Conservation (phyloP, 1,139 yeast genomes). For the Eremothecium sinecaudum region DNA sequence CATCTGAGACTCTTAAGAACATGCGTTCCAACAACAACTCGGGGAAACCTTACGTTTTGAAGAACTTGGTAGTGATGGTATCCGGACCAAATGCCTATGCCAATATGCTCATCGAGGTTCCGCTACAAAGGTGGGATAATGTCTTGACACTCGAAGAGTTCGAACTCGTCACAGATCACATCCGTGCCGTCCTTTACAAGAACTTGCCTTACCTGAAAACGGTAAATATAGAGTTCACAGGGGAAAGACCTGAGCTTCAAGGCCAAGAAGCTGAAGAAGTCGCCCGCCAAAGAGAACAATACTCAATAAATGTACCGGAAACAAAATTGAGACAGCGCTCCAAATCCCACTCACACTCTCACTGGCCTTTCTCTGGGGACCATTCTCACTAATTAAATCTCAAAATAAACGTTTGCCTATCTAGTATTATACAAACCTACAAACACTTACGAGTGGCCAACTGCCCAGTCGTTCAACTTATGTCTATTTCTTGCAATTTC, state of each 20-base stretch:
- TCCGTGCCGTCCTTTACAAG: slow-evolving; percentile 20
- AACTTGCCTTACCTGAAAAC: slow-evolving; percentile 30
- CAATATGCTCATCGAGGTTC: slow-evolving; percentile 35
- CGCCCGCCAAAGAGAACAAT: slow-evolving; percentile 12
- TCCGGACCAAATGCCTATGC: slow-evolving; percentile 61
- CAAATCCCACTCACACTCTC: slow-evolving; percentile 12
- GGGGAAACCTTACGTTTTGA: slow-evolving; percentile 35
- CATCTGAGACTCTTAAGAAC: slow-evolving; percentile 31
- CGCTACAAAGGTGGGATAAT: slow-evolving; percentile 37
- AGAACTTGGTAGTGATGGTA: slow-evolving; percentile 47
- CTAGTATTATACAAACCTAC: slow-evolving; percentile 1
- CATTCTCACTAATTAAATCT: slow-evolving; percentile 8
- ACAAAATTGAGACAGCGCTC: slow-evolving; percentile 7
- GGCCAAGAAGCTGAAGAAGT: slow-evolving; percentile 14
- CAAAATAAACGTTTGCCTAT: background rate
- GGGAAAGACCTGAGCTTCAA: slow-evolving; percentile 25
- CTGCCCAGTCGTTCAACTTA: slow-evolving; percentile 88
- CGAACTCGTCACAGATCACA: slow-evolving; percentile 36
- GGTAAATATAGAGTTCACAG: slow-evolving; percentile 30
- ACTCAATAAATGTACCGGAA: slow-evolving; percentile 9
- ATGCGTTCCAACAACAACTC: slow-evolving; percentile 33
- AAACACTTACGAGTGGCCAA: slow-evolving; percentile 14
- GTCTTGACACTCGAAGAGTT: slow-evolving; percentile 38
- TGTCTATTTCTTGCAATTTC: slow-evolving; percentile 89
- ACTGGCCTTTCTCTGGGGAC: slow-evolving; percentile 11